These are phyloP conservation scores for Chlamydomonas incerta DNA, from an alignment of 139 green algal species.

Conservation along the genomic window DNA sequence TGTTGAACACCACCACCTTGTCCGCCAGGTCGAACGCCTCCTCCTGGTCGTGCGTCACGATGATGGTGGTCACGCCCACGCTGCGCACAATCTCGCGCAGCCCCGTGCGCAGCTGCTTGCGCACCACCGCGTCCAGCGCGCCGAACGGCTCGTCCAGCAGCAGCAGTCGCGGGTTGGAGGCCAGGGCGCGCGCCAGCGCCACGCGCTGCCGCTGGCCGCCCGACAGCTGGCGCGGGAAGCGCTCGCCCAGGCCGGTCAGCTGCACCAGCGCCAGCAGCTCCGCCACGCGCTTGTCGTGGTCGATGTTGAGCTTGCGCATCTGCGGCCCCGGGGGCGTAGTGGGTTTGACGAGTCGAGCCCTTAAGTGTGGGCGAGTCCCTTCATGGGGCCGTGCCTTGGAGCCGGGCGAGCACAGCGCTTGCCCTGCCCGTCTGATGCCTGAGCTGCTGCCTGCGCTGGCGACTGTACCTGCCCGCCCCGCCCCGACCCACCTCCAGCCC, in stretches of 20 bases:
- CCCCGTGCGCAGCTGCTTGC: constrained; percentile 72
- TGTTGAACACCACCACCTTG: constrained; percentile 67
- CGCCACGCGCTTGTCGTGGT: constrained; percentile 75
- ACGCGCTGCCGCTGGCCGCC: constrained; percentile 93
- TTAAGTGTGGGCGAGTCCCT: no score
- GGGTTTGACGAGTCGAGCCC: no score
- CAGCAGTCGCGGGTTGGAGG: constrained; percentile 78
- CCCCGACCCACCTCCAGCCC: constrained; percentile 77
- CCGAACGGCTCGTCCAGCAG: constrained; percentile 91
- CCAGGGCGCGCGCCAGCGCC: constrained; percentile 91
- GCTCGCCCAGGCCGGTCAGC: constrained; percentile 71
- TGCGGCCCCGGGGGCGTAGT: no score
- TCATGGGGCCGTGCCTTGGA: no score
- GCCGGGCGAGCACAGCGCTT: no score
- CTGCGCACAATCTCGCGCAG: constrained; percentile 80
- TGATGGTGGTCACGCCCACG: constrained; percentile 83
- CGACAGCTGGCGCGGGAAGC: constrained; percentile 83
- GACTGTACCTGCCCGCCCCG: no score
- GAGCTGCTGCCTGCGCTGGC: no score
- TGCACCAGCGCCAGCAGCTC: constrained; percentile 89
- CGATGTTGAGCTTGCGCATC: constrained; percentile 72
- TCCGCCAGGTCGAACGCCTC: constrained; percentile 90
- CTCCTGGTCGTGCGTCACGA: constrained; percentile 94
- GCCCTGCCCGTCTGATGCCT: no score
- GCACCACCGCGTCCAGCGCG: constrained; percentile 83